Evolutionary conservation across 1,284 basidiomycete species (phyloP).

Genomic region (Fomitopsis betulina): DNA sequence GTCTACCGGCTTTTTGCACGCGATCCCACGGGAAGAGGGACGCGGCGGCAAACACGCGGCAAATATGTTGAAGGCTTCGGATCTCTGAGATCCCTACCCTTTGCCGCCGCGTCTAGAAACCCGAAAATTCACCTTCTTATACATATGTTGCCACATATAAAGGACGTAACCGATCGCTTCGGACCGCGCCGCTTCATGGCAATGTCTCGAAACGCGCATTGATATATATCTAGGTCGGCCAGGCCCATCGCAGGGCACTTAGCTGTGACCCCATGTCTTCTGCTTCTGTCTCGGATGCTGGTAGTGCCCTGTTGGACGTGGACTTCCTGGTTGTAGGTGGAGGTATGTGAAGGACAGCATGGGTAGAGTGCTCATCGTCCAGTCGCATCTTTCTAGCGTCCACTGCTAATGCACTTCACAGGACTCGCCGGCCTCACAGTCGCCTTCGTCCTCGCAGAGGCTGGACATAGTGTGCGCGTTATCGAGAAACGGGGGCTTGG

Average conservation of each 20-base stretch:
- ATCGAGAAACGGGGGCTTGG: conserved; percentile 36
- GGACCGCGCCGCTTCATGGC: background rate
- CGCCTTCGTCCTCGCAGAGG: conserved; percentile 41
- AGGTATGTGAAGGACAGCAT: conserved; percentile 12
- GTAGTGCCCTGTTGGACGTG: conserved; percentile 11
- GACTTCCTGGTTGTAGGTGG: conserved; percentile 22
- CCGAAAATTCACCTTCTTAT: background rate
- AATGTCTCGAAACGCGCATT: background rate
- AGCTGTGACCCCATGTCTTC: conserved; percentile 13
- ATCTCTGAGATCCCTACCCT: background rate
- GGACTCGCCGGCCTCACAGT: conserved; percentile 43
- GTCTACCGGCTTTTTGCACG: too few species aligned
- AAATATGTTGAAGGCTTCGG: too few species aligned
- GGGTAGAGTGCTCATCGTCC: background rate
- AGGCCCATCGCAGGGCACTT: background rate
- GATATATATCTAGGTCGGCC: background rate
- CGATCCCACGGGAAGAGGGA: too few species aligned
- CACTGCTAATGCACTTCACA: conserved; percentile 5
- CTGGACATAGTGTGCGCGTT: conserved; percentile 49
- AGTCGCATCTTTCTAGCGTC: background rate
- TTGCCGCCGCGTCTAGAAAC: conserved; percentile 1
- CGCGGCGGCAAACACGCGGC: too few species aligned
- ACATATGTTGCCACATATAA: background rate
- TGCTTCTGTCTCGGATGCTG: conserved; percentile 7
- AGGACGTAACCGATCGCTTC: background rate